Evolutionary conservation across 108 stramenopile species (phyloP), one percentile per base, ranked within the genome.

Genomic region (Fistulifera pelliculosa): DNA sequence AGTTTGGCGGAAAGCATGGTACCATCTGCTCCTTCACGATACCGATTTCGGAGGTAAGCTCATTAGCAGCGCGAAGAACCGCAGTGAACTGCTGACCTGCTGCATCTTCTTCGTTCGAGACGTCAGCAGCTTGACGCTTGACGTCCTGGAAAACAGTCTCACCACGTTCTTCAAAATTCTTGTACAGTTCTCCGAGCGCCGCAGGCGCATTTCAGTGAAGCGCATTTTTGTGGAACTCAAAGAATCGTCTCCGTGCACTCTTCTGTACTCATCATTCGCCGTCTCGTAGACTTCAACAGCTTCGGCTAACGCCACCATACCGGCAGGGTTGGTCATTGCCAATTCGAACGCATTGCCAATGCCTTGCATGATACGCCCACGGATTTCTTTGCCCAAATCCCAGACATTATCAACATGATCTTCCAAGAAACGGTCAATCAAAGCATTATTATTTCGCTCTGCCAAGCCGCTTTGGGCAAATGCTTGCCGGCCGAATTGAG

Each of bases 351-450:
- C 81, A 10, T 74, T 63, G 40, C 78, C 90, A 48, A 92, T 80
- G 7, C 90, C 90, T 26, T 70, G 66, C 55, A 85, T 58, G 52
- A 92, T 81, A 1, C 90, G 58, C 73, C 85, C 64, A 26, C 86
- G 74, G 60, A 92, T 92, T 69, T 92, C 90, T 56, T 92, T 85
- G 7, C 90, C 90, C 56, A 92, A 67, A 44, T 92, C 90, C 90
- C 90, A 92, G n/a, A 92, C 90, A 72, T 92, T 92, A 57, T 83
- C 76, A 27, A 87, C 90, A 60, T 92, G 90, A 16, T 76, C 75
- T n/a, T 73, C 64, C 41, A 92, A 65, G 52, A 92, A 92, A 38
- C 65, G 57, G 58, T 92, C 90, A 2, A 92, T 81, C 31, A 72
- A 62, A 45, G 77, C 80, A 58, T 83, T 65, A 52, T 85, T 90